Base-by-base conservation (phyloP, 140 eudicot genomes). In the Ambrosia hybrid region DNA sequence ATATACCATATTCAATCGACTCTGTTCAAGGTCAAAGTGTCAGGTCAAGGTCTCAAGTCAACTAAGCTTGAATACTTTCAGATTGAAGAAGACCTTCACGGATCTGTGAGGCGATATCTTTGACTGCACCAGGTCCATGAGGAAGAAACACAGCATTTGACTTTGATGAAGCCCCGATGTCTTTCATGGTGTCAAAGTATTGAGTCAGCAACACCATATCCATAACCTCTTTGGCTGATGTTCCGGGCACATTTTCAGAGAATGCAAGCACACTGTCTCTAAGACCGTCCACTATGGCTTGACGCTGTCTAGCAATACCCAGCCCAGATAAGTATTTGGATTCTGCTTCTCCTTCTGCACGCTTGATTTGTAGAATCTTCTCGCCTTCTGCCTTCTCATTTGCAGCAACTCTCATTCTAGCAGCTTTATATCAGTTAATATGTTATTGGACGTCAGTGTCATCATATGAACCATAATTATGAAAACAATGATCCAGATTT, bases 301-400 rank as follows among this genome's bases (percentile, higher is more conserved):
- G 96, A 0, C 97, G 85, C 46, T 90, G 95, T 60, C 97, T 85
- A 0, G 97, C 97, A 37, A 87, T 80, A 69, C 97, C 97, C 71
- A 90, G 57, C 21, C 97, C 97, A 4, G 97, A 83, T 59, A 90
- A 80, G 79, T 87, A 90, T 63, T 90, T 90, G 3, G 97, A 73
- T 65, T 90, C 97, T 0, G 97, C 97, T 76, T 90, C 97, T 9
- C 97, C 97, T 82, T 90, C 97, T 34, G 96, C 96, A 6, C 89
- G 80, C 77, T 90, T 90, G 5, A 90, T 87, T 65, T 90, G 97
- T 21, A 90, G 73, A n/a, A 90, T 90, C 73, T 90, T 90, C 73
- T 90, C 96, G 0, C 95, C 96, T 68, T 90, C 96, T 1, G 96
- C 96, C 75, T 90, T 90, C 72, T 90, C 97, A 30, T 78, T 87